Percentiles rank a stretch among this genome's conserved stretches.
Conservation (phyloP, 805 yeast genomes). For the Candida chilensis region DNA sequence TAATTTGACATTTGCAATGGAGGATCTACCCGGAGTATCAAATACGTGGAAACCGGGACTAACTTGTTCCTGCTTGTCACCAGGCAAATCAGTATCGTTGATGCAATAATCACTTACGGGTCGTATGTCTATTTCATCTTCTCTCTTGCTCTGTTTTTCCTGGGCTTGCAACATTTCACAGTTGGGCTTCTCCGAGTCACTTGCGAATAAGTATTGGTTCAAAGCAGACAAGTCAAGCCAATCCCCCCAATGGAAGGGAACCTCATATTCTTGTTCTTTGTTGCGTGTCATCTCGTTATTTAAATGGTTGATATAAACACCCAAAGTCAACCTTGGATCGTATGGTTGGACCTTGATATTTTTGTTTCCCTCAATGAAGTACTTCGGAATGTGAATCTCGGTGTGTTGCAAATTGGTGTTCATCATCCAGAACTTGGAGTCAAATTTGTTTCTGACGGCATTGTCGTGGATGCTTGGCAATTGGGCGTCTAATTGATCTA, state of each 20-base stretch:
- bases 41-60: constrained; percentile 33
- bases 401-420: too few species aligned
- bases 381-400: too few species aligned
- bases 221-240: constrained; percentile 1
- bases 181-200: background rate
- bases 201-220: background rate
- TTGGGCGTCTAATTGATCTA: too few species aligned
- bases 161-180: background rate
- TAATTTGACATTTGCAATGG: constrained; percentile 21
- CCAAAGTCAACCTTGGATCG: background rate
- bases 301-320: background rate
- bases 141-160: background rate
- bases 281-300: background rate
- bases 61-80: constrained; percentile 7
- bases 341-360: constrained; percentile 1
- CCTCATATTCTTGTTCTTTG: background rate
- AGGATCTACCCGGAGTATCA: too few species aligned
- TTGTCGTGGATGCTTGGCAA: too few species aligned
- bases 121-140: background rate
- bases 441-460: too few species aligned
- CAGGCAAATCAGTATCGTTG: constrained; percentile 1
- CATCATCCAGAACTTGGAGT: too few species aligned
- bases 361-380: too few species aligned
- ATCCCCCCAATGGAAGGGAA: constrained; percentile 1
- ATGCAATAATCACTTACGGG: background rate